These are phyloP conservation scores for Chrysosporium keratinophilum DNA, from an alignment of 2,329 filamentous ascomycete genomes.

Conservation along the genomic window DNA sequence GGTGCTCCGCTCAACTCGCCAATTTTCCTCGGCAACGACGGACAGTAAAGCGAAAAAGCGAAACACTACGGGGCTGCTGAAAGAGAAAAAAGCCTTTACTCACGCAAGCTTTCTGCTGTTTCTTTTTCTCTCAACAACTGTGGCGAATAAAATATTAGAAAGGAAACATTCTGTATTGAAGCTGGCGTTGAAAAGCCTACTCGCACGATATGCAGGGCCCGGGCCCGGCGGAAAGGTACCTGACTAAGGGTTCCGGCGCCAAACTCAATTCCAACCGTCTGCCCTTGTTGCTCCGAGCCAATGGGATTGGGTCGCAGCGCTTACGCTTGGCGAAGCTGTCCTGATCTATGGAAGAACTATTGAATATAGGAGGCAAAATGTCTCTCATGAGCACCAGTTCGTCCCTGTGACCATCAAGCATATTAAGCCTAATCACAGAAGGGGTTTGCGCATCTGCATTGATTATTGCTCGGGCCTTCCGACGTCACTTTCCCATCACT, in stretches of 20 bases:
- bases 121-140: background rate
- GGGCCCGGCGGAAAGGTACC: background rate
- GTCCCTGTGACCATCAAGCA: background rate
- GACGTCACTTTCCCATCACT: background rate
- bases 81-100: background rate
- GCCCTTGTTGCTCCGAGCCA: background rate
- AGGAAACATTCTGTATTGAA: background rate
- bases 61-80: background rate
- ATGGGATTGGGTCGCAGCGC: background rate
- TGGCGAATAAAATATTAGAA: background rate
- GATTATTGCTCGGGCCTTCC: background rate
- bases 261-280: background rate
- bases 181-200: background rate
- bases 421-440: background rate
- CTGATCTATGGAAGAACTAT: background rate
- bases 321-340: background rate
- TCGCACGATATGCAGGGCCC: background rate
- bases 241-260: background rate
- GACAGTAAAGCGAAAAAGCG: background rate
- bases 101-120: background rate
- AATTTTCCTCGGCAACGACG: background rate
- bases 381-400: background rate
- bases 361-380: background rate
- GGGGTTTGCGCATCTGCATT: background rate
- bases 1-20: slow-evolving; percentile 4